These are phyloP conservation scores for Phytomonas sp. DNA, from an alignment of 208 protist genomes.

Conservation along the genomic window DNA sequence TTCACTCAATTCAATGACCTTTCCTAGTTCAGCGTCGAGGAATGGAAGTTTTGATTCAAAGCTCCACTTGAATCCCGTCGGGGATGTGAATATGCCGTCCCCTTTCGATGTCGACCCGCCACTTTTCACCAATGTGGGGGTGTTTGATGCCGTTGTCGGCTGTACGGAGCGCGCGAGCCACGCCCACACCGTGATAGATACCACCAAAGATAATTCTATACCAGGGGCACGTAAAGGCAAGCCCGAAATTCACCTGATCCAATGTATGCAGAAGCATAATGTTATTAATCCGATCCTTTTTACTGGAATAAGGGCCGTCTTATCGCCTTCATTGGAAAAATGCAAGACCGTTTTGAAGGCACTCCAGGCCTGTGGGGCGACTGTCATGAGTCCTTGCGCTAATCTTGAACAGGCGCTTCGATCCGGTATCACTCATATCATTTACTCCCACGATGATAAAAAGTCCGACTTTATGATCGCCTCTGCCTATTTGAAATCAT, in stretches of 20 bases:
- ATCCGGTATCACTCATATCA: conserved; percentile 56
- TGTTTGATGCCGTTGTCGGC: conserved; percentile 48
- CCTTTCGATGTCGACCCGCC: conserved; percentile 46
- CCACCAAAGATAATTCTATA: not conserved
- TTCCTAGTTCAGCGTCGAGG: not conserved
- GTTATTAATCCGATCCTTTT: conserved; percentile 66
- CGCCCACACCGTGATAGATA: not conserved
- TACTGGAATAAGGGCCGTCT: conserved; percentile 49
- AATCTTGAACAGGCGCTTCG: conserved; percentile 33
- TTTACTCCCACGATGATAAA: conserved; percentile 75
- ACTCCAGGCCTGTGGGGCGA: conserved; percentile 55
- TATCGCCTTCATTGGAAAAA: conserved; percentile 46
- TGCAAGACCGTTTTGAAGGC: conserved; percentile 23
- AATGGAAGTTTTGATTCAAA: conserved; percentile 11
- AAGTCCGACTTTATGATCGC: conserved; percentile 61
- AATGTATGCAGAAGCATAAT: conserved; percentile 52
- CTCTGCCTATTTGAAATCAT: conserved; percentile 25
- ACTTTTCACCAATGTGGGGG: conserved; percentile 52
- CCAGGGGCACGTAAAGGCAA: conserved; percentile 14
- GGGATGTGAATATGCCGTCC: conserved; percentile 39
- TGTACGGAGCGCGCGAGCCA: conserved; percentile 13
- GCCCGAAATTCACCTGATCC: conserved; percentile 52
- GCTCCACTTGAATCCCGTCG: conserved; percentile 14
- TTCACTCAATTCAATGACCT: not conserved
- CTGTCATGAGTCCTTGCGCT: conserved; percentile 24